Evolutionary conservation across 441 rosid genomes (phyloP).

Genomic region (Metrosideros polymorpha): DNA sequence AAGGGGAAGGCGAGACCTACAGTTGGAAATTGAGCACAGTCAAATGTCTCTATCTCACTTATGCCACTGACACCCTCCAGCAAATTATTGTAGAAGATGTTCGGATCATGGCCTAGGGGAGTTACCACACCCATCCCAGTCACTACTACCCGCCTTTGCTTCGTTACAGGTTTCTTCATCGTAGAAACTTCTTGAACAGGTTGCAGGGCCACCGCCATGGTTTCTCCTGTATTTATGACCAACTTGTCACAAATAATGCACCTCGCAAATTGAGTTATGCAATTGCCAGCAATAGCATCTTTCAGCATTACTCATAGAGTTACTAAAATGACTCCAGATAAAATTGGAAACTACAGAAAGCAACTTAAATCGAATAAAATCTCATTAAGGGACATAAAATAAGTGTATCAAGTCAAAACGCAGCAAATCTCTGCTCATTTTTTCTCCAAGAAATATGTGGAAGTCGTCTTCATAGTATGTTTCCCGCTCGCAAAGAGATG

Average conservation of each 20-base stretch:
- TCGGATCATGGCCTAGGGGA: conserved; percentile 16
- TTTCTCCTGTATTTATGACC: background rate
- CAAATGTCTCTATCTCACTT: conserved; percentile 18
- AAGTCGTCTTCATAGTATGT: background rate
- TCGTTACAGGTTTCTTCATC: background rate
- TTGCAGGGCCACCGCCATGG: conserved; percentile 5
- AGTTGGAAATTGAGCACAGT: conserved; percentile 21
- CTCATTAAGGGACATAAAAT: background rate
- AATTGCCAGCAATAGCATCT: background rate
- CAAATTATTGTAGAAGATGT: conserved; percentile 14
- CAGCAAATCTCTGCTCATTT: background rate
- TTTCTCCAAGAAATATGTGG: background rate
- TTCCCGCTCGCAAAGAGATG: background rate
- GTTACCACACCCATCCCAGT: conserved; percentile 22
- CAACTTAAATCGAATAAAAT: background rate
- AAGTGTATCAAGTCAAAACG: background rate
- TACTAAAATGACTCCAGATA: background rate
- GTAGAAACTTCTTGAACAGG: background rate
- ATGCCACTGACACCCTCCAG: conserved; percentile 23
- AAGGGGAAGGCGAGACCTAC: background rate
- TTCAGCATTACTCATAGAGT: background rate
- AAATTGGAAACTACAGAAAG: background rate
- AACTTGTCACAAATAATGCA: background rate
- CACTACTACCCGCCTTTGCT: conserved; percentile 18
- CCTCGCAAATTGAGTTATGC: background rate